phyloP scores from a whole-genome alignment of 2,329 filamentous ascomycete genomes.

The Monosporascus sp. region DNA sequence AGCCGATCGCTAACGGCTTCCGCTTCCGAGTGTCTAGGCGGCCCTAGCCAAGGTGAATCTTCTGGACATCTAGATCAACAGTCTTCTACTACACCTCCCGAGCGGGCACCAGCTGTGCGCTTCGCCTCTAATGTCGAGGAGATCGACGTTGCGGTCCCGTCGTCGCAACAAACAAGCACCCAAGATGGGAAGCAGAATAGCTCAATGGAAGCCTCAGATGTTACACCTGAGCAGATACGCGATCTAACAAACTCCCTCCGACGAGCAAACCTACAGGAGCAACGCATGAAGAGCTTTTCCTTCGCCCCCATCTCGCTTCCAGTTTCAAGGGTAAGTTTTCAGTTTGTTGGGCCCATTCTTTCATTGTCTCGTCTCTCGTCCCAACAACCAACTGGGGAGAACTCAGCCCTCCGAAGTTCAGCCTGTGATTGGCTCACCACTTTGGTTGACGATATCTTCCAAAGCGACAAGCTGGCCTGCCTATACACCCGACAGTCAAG shows the following conservation, averaged over 20 bases:
- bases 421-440: neutral
- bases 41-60: constrained; percentile 8
- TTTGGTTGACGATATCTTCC: too few species aligned
- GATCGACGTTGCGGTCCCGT: constrained; percentile 47
- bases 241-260: constrained; percentile 69
- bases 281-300: constrained; percentile 77
- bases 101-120: constrained; percentile 51
- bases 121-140: constrained; percentile 69
- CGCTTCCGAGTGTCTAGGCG: constrained; percentile 14
- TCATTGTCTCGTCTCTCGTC: neutral
- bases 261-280: constrained; percentile 70
- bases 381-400: neutral
- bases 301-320: constrained; percentile 91
- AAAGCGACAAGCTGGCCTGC: neutral
- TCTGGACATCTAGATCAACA: constrained; percentile 17
- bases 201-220: constrained; percentile 31
- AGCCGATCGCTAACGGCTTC: constrained; percentile 12
- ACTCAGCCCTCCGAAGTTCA: neutral
- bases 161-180: constrained; percentile 1
- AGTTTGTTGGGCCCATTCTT: constrained; percentile 13
- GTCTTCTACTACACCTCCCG: constrained; percentile 15
- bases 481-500: neutral
- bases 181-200: constrained; percentile 7
- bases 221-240: constrained; percentile 59
- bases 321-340: constrained; percentile 65